phyloP scores from a whole-genome alignment of 2,329 filamentous ascomycete species.

The Sarocladiaceae sp. region DNA sequence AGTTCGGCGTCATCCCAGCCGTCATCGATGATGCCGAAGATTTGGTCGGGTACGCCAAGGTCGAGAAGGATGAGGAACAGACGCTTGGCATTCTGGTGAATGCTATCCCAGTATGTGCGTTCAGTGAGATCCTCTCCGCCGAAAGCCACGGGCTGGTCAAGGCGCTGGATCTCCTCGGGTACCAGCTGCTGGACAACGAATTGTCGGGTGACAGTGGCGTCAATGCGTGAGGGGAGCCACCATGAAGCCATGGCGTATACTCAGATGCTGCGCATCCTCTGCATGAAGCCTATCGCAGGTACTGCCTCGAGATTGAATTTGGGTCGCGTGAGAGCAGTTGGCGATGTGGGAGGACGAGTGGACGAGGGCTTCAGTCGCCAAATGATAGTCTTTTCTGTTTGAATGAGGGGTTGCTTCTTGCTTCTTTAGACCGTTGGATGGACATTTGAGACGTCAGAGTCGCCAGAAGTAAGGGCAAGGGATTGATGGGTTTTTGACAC shows the following conservation, averaged over 20 bases:
- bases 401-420: background rate
- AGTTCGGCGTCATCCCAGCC: conserved; percentile 75
- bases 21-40: conserved; percentile 71
- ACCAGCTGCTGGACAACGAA: conserved; percentile 64
- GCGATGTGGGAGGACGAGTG: background rate
- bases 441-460: background rate
- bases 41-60: conserved; percentile 65
- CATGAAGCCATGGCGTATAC: conserved; percentile 41
- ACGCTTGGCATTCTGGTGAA: conserved; percentile 62
- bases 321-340: background rate
- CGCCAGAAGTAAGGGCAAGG: background rate
- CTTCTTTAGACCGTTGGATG: background rate
- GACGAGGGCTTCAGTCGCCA: background rate
- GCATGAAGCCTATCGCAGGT: background rate
- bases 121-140: conserved; percentile 62
- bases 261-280: conserved; percentile 2
- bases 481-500: background rate
- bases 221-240: conserved; percentile 70
- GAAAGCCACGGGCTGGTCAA: conserved; percentile 62
- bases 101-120: conserved; percentile 76
- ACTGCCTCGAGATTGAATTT: background rate
- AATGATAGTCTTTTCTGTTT: background rate
- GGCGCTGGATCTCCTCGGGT: conserved; percentile 56
- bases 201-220: conserved; percentile 62
- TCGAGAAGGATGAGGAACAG: conserved; percentile 70